Conservation (phyloP, 1,139 yeast genomes). For the Ashbya aceris region DNA sequence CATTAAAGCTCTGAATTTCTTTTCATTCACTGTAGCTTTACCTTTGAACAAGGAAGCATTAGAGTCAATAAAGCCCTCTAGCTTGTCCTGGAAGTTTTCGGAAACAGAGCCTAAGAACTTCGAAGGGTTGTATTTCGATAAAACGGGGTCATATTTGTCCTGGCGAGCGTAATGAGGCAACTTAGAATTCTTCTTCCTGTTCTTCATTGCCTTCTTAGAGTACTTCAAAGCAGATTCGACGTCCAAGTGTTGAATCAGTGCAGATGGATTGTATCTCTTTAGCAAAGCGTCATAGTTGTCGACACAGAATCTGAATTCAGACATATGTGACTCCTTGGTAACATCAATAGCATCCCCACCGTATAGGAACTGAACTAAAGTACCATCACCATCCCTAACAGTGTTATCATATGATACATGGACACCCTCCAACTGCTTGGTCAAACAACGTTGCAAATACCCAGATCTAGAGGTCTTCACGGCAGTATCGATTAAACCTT, state of each 20-base stretch:
- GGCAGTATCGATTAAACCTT: conserved; percentile 98
- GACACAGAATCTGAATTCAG: conserved; percentile 85
- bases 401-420: conserved; percentile 90
- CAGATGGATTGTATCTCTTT: conserved; percentile 80
- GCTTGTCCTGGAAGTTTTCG: conserved; percentile 73
- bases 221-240: conserved; percentile 73
- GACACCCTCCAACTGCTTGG: conserved; percentile 96
- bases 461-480: conserved; percentile 98
- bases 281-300: conserved; percentile 84
- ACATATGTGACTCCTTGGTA: conserved; percentile 88
- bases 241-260: conserved; percentile 63
- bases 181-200: conserved; percentile 53
- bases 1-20: conserved; percentile 93
- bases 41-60: conserved; percentile 44
- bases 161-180: conserved; percentile 56
- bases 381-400: conserved; percentile 92
- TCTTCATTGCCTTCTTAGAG: conserved; percentile 73
- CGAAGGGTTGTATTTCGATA: conserved; percentile 78
- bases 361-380: conserved; percentile 86
- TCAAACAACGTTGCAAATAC: conserved; percentile 95
- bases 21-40: conserved; percentile 49
- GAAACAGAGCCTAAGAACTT: conserved; percentile 89
- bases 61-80: conserved; percentile 57
- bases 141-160: conserved; percentile 77
- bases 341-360: conserved; percentile 98